phyloP scores from a whole-genome alignment of 805 yeast genomes.

The Grigorovia yakushimaensis region DNA sequence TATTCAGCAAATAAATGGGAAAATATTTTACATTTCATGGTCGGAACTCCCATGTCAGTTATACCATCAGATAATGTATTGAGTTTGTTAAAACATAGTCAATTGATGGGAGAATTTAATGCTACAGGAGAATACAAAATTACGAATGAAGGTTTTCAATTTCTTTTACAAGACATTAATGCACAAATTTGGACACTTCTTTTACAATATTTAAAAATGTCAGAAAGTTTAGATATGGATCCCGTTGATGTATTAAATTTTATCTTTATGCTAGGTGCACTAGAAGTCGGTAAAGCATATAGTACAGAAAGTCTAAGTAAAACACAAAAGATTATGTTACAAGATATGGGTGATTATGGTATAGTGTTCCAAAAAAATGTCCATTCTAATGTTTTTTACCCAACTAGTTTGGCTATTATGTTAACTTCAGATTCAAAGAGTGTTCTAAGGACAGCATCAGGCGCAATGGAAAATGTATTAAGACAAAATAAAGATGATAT shows the following conservation, averaged over 20 bases:
- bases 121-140: constrained; percentile 43
- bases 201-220: constrained; percentile 75
- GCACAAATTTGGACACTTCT: constrained; percentile 92
- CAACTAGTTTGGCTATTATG: constrained; percentile 84
- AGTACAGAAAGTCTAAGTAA: constrained; percentile 58
- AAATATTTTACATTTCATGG: constrained; percentile 92
- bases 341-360: constrained; percentile 86
- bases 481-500: constrained; percentile 21
- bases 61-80: constrained; percentile 79
- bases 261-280: constrained; percentile 84
- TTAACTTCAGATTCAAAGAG: constrained; percentile 76
- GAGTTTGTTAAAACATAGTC: constrained; percentile 64
- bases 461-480: constrained; percentile 63
- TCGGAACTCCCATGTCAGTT: constrained; percentile 68
- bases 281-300: constrained; percentile 85
- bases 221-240: constrained; percentile 82
- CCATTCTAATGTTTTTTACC: constrained; percentile 61
- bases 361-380: constrained; percentile 62
- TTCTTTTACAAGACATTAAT: constrained; percentile 81
- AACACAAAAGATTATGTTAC: constrained; percentile 79
- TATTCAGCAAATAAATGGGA: constrained; percentile 92
- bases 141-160: constrained; percentile 90
- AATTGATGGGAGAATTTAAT: constrained; percentile 66
- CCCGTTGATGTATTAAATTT: constrained; percentile 93
- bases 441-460: constrained; percentile 54